Evolutionary conservation across 208 protist genomes (phyloP), one percentile per base, ranked within the genome.

Genomic region (Crithidia brevicula): DNA sequence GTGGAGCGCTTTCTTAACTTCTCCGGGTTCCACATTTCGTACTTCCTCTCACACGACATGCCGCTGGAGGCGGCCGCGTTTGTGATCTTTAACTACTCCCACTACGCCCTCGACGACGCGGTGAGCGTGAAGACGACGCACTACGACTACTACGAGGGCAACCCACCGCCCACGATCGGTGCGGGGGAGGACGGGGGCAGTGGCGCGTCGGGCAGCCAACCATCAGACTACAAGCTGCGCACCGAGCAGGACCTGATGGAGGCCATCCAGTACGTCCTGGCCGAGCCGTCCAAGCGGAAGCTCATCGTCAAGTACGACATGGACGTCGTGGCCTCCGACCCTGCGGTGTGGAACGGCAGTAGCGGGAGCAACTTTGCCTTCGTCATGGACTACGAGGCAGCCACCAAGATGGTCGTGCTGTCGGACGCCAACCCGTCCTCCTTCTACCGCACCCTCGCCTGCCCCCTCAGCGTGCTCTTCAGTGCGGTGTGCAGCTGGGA

Each of bases 11-110:
- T 97, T 33, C 46, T 95, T 8, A 93, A 97, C 72, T 86, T 81
- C 65, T 89, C 80, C 62, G 92, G 90, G 11, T 96, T 95, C 67
- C 92, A 95, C 75, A 80, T 94, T 25, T 90, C 90, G 1, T 97
- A 90, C 75, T 93, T 97, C 45, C 60, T 97, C 25, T 95, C 92
- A 15, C 52, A 62, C 33, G 79, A 91, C 77, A 81, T 97, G 71
- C 80, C 90, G 23, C 77, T 97, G 13, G 81, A 90, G 50, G 83
- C 73, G 34, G 85, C 88, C 1, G 85, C 76, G 20, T 72, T 75
- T 11, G 85, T 93, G 57, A 72, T 86, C 31, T 74, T 89, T 60
- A 93, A 95, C 70, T 95, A 86, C 64, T 95, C 84, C 11, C 83
- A 93, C 72, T 86, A 85, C 74, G 79, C 82, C 56, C 67, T 86